Evolutionary conservation across 208 protist species (phyloP).

Genomic region (Wallacemonas sp.): DNA sequence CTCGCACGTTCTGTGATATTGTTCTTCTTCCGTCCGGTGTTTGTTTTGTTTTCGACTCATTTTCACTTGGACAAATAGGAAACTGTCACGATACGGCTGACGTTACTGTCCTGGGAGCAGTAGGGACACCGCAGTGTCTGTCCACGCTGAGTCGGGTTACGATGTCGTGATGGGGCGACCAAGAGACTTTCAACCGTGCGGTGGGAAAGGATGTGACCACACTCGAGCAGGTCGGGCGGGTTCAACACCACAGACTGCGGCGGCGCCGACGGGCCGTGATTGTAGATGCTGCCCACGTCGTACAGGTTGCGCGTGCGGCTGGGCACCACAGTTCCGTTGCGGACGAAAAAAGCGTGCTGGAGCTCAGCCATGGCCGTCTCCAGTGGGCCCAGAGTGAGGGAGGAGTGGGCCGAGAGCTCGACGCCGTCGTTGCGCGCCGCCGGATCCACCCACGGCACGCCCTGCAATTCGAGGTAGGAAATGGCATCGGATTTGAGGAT

Average conservation of each 20-base stretch:
- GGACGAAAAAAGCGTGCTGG: not conserved
- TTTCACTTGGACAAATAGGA: conserved; percentile 49
- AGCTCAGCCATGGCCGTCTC: not conserved
- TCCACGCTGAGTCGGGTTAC: not conserved
- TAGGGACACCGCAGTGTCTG: conserved; percentile 67
- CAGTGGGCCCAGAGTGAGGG: not conserved
- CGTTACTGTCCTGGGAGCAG: conserved; percentile 44
- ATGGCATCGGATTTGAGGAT: conserved; percentile 16
- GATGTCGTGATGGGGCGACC: conserved; percentile 18
- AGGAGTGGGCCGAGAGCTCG: not conserved
- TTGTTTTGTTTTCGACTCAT: not conserved
- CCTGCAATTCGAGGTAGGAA: not conserved
- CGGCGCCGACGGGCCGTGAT: not conserved
- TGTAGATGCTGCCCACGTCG: not conserved
- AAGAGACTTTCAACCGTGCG: conserved; percentile 41
- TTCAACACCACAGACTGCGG: conserved; percentile 41
- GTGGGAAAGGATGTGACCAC: conserved; percentile 80
- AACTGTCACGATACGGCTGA: conserved; percentile 44
- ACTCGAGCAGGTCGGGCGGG: conserved; percentile 63
- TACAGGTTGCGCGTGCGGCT: conserved; percentile 37
- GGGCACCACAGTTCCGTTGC: conserved; percentile 6
- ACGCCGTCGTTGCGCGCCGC: not conserved
- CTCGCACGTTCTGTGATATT: too few species aligned
- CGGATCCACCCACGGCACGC: not conserved
- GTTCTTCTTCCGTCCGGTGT: not conserved